phyloP scores from a whole-genome alignment of 2,329 filamentous ascomycete species.

The Penicillium occitanis region DNA sequence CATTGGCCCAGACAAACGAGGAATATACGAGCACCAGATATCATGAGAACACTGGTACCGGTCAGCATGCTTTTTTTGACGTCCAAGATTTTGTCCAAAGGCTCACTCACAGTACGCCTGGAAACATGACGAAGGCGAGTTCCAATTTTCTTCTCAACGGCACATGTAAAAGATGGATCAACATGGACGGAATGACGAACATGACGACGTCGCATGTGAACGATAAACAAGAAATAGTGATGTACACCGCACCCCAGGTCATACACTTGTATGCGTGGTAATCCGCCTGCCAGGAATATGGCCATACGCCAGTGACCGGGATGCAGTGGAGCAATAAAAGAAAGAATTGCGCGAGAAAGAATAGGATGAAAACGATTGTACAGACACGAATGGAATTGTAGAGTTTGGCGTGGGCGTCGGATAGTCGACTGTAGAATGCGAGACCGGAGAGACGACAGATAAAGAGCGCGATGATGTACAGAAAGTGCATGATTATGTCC shows the following conservation, averaged over 20 bases:
- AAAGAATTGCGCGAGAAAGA: slow-evolving; percentile 51
- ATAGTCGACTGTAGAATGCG: slow-evolving; percentile 52
- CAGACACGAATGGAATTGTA: slow-evolving; percentile 16
- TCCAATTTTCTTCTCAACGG: slow-evolving; percentile 49
- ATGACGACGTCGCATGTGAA: slow-evolving; percentile 53
- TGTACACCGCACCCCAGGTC: slow-evolving; percentile 54
- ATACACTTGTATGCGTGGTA: slow-evolving; percentile 47
- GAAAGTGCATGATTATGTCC: slow-evolving; percentile 53
- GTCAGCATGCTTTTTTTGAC: slow-evolving; percentile 6
- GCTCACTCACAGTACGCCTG: slow-evolving; percentile 49
- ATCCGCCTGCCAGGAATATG: slow-evolving; percentile 51
- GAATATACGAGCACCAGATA: slow-evolving; percentile 50
- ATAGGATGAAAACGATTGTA: slow-evolving; percentile 24
- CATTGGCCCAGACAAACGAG: slow-evolving; percentile 50
- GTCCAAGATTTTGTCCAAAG: not conserved
- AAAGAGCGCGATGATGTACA: slow-evolving; percentile 54
- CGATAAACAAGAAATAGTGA: slow-evolving; percentile 52
- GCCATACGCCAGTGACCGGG: slow-evolving; percentile 54
- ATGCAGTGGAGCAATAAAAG: slow-evolving; percentile 54
- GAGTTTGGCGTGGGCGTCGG: slow-evolving; percentile 31
- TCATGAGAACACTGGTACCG: slow-evolving; percentile 47
- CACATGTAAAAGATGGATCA: slow-evolving; percentile 50
- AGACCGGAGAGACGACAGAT: slow-evolving; percentile 54
- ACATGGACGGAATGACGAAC: slow-evolving; percentile 52
- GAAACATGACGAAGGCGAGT: slow-evolving; percentile 50